Conservation (phyloP, 768 basidiomycete genomes). For the Tephrocybe sp. region DNA sequence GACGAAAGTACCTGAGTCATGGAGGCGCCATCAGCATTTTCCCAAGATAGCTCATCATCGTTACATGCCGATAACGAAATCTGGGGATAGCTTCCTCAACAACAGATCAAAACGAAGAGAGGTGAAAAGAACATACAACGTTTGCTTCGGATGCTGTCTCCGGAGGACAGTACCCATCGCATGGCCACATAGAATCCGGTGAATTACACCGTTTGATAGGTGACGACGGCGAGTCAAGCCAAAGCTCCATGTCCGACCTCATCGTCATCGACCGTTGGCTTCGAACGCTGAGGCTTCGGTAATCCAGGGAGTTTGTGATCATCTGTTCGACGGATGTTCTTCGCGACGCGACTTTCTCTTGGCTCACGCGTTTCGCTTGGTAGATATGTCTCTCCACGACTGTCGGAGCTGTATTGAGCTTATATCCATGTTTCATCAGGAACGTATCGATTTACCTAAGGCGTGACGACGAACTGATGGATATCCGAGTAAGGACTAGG, state of each 20-base stretch:
- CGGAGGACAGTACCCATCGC: constrained; percentile 29
- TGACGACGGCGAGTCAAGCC: constrained; percentile 19
- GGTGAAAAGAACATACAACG: constrained; percentile 26
- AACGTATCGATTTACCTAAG: no score
- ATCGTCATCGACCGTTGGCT: constrained; percentile 11
- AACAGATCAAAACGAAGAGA: background rate
- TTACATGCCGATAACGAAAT: constrained; percentile 37
- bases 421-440: no score
- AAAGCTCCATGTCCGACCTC: constrained; percentile 20
- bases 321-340: constrained; percentile 25
- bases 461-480: constrained; percentile 18
- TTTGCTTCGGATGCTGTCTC: constrained; percentile 20
- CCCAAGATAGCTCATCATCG: constrained; percentile 39
- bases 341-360: constrained; percentile 16
- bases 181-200: constrained; percentile 30
- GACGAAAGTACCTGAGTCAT: constrained; percentile 40
- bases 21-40: constrained; percentile 32
- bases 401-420: no score
- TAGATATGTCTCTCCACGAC: constrained; percentile 23
- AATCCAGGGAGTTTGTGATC: constrained; percentile 7
- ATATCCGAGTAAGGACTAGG: no score
- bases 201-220: constrained; percentile 26
- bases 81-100: constrained; percentile 15
- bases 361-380: constrained; percentile 23
- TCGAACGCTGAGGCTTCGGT: constrained; percentile 9